phyloP scores from a whole-genome alignment of 148 eudicot genomes.

The Persicaria maculosa region DNA sequence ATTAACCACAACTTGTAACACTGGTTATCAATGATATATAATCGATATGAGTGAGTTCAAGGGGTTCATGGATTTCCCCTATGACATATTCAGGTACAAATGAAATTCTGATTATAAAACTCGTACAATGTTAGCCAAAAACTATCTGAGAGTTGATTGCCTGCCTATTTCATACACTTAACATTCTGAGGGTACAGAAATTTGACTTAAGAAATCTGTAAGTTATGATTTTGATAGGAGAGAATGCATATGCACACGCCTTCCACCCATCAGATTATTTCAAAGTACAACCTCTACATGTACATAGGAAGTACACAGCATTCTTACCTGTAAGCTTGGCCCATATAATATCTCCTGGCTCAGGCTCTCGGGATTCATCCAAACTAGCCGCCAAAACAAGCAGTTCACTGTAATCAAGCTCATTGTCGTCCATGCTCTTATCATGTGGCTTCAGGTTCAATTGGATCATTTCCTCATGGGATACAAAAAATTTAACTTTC shows the following conservation, averaged over 20 bases:
- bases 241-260: background rate
- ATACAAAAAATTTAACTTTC: constrained; percentile 51
- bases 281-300: background rate
- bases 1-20: background rate
- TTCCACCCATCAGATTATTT: background rate
- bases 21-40: background rate
- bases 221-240: background rate
- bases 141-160: background rate
- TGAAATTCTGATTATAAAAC: background rate
- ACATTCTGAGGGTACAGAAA: background rate
- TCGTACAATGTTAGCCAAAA: background rate
- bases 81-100: background rate
- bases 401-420: constrained; percentile 64
- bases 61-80: background rate
- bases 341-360: constrained; percentile 90
- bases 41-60: background rate
- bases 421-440: constrained; percentile 40
- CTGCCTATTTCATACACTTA: background rate
- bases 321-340: constrained; percentile 82
- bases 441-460: constrained; percentile 39
- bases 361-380: constrained; percentile 77
- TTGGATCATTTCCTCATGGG: constrained; percentile 55
- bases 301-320: background rate
- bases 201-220: background rate
- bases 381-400: constrained; percentile 81